Percentiles rank a stretch among this genome's conserved stretches.
Evolutionary conservation across 495 filamentous ascomycete genomes (phyloP).

Genomic region (Amorphotheca resinae): DNA sequence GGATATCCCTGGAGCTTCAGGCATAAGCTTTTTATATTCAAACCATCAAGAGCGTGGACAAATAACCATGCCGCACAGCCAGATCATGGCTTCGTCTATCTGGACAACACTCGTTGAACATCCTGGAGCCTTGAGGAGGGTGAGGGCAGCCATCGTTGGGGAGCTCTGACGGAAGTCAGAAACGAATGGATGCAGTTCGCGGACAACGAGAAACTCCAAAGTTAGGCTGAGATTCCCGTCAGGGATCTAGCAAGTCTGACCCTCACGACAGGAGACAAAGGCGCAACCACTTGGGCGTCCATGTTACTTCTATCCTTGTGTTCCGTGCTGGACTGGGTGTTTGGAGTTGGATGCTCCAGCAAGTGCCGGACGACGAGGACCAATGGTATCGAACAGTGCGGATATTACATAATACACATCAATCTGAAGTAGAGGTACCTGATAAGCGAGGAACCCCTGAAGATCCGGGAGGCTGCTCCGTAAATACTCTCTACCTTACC

Average conservation of each 20-base stretch:
- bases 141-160: not conserved
- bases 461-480: too few relatives aligned
- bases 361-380: not conserved
- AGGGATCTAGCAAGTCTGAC: conserved; percentile 2
- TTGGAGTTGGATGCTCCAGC: not conserved
- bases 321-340: not conserved
- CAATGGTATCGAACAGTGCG: too few relatives aligned
- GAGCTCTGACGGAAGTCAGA: not conserved
- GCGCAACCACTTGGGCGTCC: not conserved
- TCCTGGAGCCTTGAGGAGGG: too few relatives aligned
- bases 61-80: not conserved
- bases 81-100: too few relatives aligned
- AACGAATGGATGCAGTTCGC: conserved; percentile 9
- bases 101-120: too few relatives aligned
- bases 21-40: too few relatives aligned
- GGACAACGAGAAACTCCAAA: not conserved
- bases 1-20: too few relatives aligned
- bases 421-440: too few relatives aligned
- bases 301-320: not conserved
- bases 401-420: too few relatives aligned
- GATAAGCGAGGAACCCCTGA: too few relatives aligned
- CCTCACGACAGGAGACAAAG: conserved; percentile 4
- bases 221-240: not conserved
- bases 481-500: too few relatives aligned
- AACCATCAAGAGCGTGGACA: not conserved